A percentile compares a stretch with the other conserved stretches of the same genome.
Conservation (phyloP, 75 land plant species). For the Cunninghamia lanceolata region DNA sequence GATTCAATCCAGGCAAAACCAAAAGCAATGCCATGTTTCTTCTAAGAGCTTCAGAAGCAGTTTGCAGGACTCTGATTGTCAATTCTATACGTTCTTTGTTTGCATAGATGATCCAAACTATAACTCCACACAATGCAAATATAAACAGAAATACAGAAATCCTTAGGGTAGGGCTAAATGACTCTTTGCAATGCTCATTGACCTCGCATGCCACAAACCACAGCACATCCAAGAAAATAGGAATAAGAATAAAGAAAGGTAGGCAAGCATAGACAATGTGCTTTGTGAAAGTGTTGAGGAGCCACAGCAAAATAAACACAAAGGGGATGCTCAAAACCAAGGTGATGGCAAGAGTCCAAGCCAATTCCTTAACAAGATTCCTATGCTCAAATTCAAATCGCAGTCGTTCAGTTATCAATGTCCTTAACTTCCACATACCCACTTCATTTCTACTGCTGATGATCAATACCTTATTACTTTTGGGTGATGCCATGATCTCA, state of each 20-base stretch:
- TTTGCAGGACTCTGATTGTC: slow-evolving; percentile 33
- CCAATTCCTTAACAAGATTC: slow-evolving; percentile 11
- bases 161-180: slow-evolving; percentile 20
- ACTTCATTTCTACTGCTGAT: not conserved
- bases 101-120: slow-evolving; percentile 35
- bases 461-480: not conserved
- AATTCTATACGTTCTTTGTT: slow-evolving; percentile 35
- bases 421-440: not conserved
- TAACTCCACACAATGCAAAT: slow-evolving; percentile 27
- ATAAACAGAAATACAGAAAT: slow-evolving; percentile 21
- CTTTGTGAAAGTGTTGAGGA: slow-evolving; percentile 35
- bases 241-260: slow-evolving; percentile 38
- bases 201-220: slow-evolving; percentile 36
- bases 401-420: not conserved
- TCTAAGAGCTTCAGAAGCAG: slow-evolving; percentile 39
- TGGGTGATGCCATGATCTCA: not conserved
- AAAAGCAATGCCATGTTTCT: slow-evolving; percentile 32
- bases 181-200: slow-evolving; percentile 20
- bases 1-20: slow-evolving; percentile 26
- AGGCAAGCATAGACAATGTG: slow-evolving; percentile 46
- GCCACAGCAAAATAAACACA: slow-evolving; percentile 26
- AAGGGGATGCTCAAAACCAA: slow-evolving; percentile 29
- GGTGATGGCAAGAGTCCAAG: slow-evolving; percentile 23
- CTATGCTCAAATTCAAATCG: not conserved
- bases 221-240: slow-evolving; percentile 27